These are phyloP conservation scores for Fagus crenata DNA, from an alignment of 306 rosid species.

Conservation along the genomic window DNA sequence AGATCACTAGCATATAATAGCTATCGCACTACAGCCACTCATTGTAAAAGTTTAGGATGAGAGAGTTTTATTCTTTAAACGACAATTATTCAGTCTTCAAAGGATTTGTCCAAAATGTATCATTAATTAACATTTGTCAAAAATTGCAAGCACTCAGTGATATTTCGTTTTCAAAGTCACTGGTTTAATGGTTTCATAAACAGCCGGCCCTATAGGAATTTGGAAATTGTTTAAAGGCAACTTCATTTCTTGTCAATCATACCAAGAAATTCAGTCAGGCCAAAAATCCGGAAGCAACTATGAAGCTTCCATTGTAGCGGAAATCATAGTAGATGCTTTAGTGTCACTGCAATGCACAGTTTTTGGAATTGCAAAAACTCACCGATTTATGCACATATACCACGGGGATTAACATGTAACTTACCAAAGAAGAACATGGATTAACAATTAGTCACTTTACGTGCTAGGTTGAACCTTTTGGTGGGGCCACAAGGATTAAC, in stretches of 20 bases:
- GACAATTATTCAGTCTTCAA: neutral
- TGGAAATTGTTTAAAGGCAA: neutral
- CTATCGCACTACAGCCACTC: no score
- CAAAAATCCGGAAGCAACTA: slow-evolving; percentile 6
- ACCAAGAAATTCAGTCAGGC: neutral
- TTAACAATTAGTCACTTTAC: no score
- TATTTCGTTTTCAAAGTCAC: neutral
- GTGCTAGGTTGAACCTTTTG: no score
- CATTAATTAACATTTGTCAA: neutral
- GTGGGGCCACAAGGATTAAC: no score
- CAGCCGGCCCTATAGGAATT: neutral
- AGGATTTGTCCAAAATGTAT: neutral
- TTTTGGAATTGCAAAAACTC: no score
- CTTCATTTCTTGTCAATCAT: neutral
- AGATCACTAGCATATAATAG: no score
- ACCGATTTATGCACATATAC: no score
- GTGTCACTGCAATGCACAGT: neutral
- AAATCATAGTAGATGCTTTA: neutral
- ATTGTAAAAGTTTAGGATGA: no score
- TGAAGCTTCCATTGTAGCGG: slow-evolving; percentile 3
- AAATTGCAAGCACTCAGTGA: neutral
- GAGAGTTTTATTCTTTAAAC: no score
- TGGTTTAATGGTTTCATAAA: neutral
- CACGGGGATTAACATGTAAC: no score
- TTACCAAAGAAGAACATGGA: no score